Conservation (phyloP, 2,329 filamentous ascomycete species). For the Chrysosporium queenslandicum region DNA sequence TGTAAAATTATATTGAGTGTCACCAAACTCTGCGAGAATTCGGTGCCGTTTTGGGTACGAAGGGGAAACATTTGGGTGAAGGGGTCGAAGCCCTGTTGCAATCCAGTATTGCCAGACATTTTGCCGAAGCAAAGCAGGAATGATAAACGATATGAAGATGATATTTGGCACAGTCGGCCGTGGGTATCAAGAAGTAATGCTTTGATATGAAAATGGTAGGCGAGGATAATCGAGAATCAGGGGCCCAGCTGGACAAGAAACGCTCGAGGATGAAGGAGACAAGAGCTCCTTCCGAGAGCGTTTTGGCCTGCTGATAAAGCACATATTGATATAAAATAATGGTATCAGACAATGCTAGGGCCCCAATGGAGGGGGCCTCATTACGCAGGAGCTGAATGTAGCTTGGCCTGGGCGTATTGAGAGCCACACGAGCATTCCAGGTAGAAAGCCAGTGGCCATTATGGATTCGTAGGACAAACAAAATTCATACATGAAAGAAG, state of each 20-base stretch:
- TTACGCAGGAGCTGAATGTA: not conserved
- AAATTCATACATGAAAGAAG: conserved; percentile 12
- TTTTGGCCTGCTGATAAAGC: not conserved
- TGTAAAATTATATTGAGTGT: conserved; percentile 37
- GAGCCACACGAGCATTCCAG: conserved; percentile 3
- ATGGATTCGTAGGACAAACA: conserved; percentile 6
- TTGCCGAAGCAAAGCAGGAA: not conserved
- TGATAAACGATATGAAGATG: not conserved
- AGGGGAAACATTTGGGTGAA: conserved; percentile 45
- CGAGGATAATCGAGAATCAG: not conserved
- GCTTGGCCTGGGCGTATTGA: not conserved
- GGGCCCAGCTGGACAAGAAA: not conserved
- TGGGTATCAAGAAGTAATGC: not conserved
- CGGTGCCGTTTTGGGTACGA: conserved; percentile 35
- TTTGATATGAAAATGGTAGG: not conserved
- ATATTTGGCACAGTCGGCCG: not conserved
- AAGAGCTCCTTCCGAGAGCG: not conserved
- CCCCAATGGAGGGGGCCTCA: not conserved
- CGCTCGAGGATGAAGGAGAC: not conserved
- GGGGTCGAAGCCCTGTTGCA: conserved; percentile 38
- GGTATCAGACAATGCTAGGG: not conserved
- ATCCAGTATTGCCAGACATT: not conserved
- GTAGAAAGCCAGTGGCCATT: conserved; percentile 3
- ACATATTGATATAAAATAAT: not conserved
- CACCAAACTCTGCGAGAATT: conserved; percentile 35